These are phyloP conservation scores for Polymyxa betae DNA, from an alignment of 208 protist genomes.

Conservation along the genomic window DNA sequence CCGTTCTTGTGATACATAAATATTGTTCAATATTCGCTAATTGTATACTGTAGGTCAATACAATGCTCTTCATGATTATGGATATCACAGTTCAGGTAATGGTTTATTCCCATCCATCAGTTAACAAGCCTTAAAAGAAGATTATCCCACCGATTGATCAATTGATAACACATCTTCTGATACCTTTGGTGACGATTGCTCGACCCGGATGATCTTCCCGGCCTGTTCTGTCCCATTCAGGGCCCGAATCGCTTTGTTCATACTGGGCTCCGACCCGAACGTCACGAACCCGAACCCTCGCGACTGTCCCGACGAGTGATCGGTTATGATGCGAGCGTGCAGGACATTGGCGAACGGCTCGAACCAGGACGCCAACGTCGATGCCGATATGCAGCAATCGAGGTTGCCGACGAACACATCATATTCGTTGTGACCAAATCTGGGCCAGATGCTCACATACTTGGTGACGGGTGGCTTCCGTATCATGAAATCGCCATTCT, in stretches of 20 bases:
- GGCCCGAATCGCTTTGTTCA: not conserved
- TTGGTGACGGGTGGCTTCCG: too few species aligned
- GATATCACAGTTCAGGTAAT: too few species aligned
- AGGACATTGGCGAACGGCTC: slow-evolving; percentile 13
- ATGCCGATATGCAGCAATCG: not conserved
- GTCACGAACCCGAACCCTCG: slow-evolving; percentile 29
- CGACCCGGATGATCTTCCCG: slow-evolving; percentile 11
- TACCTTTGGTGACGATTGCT: not conserved
- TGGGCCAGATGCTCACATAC: too few species aligned
- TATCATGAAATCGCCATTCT: too few species aligned
- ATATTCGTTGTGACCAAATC: too few species aligned
- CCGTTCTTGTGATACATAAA: too few species aligned
- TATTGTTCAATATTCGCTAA: too few species aligned
- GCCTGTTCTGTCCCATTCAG: not conserved
- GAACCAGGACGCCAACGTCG: not conserved
- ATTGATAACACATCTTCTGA: not conserved
- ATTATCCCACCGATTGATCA: not conserved
- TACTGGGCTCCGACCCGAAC: not conserved
- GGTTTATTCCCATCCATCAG: too few species aligned
- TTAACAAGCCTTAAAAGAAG: too few species aligned
- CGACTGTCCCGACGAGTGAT: not conserved
- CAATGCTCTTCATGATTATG: too few species aligned
- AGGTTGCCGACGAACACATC: slow-evolving; percentile 42
- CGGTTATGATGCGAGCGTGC: slow-evolving; percentile 23
- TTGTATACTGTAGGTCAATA: too few species aligned